A percentile compares a stretch with the other conserved stretches of the same genome.
Conservation (phyloP, 2,329 filamentous ascomycete species). For the Berkeleyomyces basicola region DNA sequence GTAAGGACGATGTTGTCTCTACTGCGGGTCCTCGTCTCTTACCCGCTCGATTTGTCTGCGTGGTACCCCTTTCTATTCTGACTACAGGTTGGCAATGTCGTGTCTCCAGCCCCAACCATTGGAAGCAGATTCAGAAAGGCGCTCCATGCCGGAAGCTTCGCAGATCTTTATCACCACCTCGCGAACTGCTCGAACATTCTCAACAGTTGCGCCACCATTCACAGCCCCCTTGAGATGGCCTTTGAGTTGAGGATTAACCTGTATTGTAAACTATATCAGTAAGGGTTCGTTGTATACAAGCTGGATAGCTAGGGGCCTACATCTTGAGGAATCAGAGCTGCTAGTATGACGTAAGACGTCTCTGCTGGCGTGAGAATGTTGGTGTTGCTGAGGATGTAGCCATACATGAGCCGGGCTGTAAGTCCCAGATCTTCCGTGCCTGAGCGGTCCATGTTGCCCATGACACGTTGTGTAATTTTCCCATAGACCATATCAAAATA, state of each 20-base stretch:
- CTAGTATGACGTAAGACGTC: constrained; percentile 34
- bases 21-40: background rate
- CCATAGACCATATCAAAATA: constrained; percentile 35
- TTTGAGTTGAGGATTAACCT: constrained; percentile 37
- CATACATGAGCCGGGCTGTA: constrained; percentile 31
- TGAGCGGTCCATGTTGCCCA: constrained; percentile 30
- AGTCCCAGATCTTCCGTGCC: constrained; percentile 34
- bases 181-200: constrained; percentile 32
- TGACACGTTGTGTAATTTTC: constrained; percentile 30
- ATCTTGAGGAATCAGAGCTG: constrained; percentile 34
- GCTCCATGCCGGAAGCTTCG: constrained; percentile 29
- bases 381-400: constrained; percentile 31
- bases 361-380: constrained; percentile 28
- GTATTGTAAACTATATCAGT: constrained; percentile 8
- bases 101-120: constrained; percentile 31
- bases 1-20: background rate
- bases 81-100: constrained; percentile 27
- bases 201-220: constrained; percentile 31
- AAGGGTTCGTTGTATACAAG: background rate
- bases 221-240: constrained; percentile 34
- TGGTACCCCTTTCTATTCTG: background rate
- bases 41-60: background rate
- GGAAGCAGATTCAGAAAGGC: constrained; percentile 20
- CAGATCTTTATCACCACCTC: constrained; percentile 30
- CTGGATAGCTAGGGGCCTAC: constrained; percentile 19